Conservation (phyloP, 345 rosid genomes). For the Bruguiera gymnorhiza region DNA sequence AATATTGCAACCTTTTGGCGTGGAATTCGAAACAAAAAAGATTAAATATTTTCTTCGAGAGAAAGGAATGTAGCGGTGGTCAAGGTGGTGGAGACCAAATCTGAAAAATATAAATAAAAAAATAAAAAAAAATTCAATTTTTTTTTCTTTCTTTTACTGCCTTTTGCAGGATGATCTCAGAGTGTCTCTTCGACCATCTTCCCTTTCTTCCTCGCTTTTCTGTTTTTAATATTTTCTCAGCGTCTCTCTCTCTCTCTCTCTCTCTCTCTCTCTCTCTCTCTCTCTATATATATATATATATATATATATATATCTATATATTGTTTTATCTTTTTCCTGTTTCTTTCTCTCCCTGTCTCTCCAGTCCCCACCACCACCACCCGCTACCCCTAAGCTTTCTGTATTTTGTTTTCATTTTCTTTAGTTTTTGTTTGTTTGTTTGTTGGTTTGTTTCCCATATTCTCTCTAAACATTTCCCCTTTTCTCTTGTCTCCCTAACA, state of each 20-base stretch:
- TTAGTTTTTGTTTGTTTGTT: conserved; percentile 4
- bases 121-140: not conserved
- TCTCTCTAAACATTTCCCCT: too few relatives aligned
- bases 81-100: conserved; percentile 14
- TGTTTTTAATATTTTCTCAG: conserved; percentile 11
- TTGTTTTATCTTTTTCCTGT: not conserved
- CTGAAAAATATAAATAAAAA: not conserved
- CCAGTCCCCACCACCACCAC: too few relatives aligned
- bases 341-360: too few relatives aligned
- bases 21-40: not conserved
- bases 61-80: conserved; percentile 15
- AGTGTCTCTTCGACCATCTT: conserved; percentile 65
- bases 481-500: too few relatives aligned
- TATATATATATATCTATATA: not conserved
- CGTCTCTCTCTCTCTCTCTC: conserved; percentile 14
- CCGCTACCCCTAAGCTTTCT: conserved; percentile 4
- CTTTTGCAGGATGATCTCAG: conserved; percentile 67
- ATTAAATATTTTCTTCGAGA: conserved; percentile 7
- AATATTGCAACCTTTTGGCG: too few relatives aligned
- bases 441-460: not conserved
- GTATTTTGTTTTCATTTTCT: not conserved
- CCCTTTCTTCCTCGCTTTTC: conserved; percentile 31
- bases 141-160: conserved; percentile 41
- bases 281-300: too few relatives aligned
- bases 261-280: not conserved